Conservation (phyloP, 257 asterid species). For the Avicennia marina region DNA sequence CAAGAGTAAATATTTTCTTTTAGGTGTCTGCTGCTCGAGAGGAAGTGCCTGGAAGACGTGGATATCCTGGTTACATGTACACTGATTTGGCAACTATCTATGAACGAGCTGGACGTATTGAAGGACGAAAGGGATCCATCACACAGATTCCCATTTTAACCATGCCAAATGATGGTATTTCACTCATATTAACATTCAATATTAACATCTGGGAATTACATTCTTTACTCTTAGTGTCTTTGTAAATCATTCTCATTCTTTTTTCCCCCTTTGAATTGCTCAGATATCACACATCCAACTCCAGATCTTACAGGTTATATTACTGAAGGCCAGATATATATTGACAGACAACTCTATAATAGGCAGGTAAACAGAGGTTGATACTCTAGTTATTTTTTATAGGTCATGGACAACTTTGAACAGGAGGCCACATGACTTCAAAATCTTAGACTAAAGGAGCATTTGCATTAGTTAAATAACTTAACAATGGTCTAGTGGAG, state of each 20-base stretch:
- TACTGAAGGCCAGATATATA: conserved; percentile 97
- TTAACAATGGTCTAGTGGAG: not conserved
- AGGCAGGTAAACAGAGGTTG: conserved; percentile 43
- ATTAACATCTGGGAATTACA: not conserved
- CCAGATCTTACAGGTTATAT: conserved; percentile 99
- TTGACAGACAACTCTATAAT: conserved; percentile 89
- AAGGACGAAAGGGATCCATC: conserved; percentile 94
- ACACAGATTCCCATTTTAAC: conserved; percentile 95
- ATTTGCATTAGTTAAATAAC: not conserved
- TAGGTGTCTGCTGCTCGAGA: conserved; percentile 99
- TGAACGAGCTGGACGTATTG: conserved; percentile 99
- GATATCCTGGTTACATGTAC: conserved; percentile 81
- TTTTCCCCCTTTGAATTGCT: conserved; percentile 21
- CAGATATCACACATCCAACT: conserved; percentile 99
- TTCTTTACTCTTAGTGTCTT: not conserved
- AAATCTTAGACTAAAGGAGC: not conserved
- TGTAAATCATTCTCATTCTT: conserved; percentile 7
- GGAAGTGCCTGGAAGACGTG: conserved; percentile 97
- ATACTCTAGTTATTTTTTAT: conserved; percentile 7
- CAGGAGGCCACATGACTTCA: not conserved
- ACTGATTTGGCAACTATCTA: conserved; percentile 96
- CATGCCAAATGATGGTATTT: conserved; percentile 95
- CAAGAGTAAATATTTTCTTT: conserved; percentile 5
- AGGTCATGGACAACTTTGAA: not conserved
- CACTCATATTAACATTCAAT: not conserved